Percentiles rank a stretch among this genome's conserved stretches.
Evolutionary conservation across 257 asterid species (phyloP).

Genomic region (Solanum phureja): DNA sequence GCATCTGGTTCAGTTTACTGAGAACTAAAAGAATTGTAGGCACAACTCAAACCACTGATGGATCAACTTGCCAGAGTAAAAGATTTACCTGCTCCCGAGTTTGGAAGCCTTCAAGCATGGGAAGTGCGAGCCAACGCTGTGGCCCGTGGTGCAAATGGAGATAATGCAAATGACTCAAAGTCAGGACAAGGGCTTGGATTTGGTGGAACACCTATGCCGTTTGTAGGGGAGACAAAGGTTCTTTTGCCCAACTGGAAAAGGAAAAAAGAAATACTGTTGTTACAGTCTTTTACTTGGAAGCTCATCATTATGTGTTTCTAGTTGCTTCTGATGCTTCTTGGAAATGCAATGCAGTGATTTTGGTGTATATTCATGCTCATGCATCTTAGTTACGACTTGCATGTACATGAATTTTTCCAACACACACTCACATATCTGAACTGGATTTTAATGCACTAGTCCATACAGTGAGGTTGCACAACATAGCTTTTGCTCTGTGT

Average conservation of each 20-base stretch:
- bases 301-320: neutral
- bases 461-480: neutral
- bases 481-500: neutral
- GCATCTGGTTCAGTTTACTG: neutral
- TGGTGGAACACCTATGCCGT: slow-evolving; percentile 93
- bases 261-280: neutral
- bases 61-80: slow-evolving; percentile 83
- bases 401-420: neutral
- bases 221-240: slow-evolving; percentile 87
- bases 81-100: slow-evolving; percentile 83
- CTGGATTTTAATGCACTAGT: slow-evolving; percentile 8
- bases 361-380: slow-evolving; percentile 2
- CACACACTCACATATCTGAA: neutral
- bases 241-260: neutral
- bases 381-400: neutral
- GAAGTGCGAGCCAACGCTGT: slow-evolving; percentile 65
- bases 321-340: neutral
- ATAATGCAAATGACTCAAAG: slow-evolving; percentile 42
- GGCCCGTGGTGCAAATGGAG: slow-evolving; percentile 62
- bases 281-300: neutral
- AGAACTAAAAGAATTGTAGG: slow-evolving; percentile 25
- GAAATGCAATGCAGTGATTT: neutral
- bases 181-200: slow-evolving; percentile 48
- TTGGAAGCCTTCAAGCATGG: slow-evolving; percentile 91
- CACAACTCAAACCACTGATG: slow-evolving; percentile 69